phyloP scores from a whole-genome alignment of 306 rosid species.

The Erythrophleum fordii region DNA sequence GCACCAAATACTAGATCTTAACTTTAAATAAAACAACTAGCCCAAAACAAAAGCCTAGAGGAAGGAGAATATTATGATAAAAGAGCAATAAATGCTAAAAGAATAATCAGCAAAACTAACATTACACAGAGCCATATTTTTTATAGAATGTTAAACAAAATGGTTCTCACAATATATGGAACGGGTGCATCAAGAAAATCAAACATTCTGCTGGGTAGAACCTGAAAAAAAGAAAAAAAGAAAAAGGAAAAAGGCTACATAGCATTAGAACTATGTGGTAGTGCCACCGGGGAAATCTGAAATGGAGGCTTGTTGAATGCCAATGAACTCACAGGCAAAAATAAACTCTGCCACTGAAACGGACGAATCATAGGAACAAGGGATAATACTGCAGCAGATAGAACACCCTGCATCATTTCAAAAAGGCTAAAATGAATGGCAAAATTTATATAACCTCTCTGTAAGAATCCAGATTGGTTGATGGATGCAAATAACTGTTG shows the following conservation, averaged over 20 bases:
- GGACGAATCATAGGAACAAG: constrained; percentile 93
- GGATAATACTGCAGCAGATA: constrained; percentile 79
- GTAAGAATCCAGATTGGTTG: constrained; percentile 20
- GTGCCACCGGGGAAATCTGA: constrained; percentile 18
- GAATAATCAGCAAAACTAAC: neutral
- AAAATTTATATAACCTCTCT: neutral
- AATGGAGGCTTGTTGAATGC: constrained; percentile 31
- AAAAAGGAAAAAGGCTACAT: too few species aligned
- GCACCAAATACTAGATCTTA: constrained; percentile 2
- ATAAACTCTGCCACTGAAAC: constrained; percentile 96
- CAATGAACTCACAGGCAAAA: constrained; percentile 84
- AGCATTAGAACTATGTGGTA: constrained; percentile 26
- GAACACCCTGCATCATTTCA: constrained; percentile 79
- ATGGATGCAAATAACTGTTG: constrained; percentile 9
- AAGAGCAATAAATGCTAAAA: neutral
- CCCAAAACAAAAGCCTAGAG: neutral
- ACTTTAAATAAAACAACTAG: neutral
- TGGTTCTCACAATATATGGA: constrained; percentile 85
- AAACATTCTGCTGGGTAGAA: constrained; percentile 78
- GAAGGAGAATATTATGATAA: neutral
- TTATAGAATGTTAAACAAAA: constrained; percentile 19
- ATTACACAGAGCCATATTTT: constrained; percentile 10
- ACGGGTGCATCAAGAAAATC: constrained; percentile 99
- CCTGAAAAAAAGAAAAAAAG: constrained; percentile 67
- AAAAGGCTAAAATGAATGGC: constrained; percentile 34